A percentile compares a stretch with the other conserved stretches of the same genome.
phyloP scores from a whole-genome alignment of 495 filamentous ascomycete genomes.

The Tuber brumale region DNA sequence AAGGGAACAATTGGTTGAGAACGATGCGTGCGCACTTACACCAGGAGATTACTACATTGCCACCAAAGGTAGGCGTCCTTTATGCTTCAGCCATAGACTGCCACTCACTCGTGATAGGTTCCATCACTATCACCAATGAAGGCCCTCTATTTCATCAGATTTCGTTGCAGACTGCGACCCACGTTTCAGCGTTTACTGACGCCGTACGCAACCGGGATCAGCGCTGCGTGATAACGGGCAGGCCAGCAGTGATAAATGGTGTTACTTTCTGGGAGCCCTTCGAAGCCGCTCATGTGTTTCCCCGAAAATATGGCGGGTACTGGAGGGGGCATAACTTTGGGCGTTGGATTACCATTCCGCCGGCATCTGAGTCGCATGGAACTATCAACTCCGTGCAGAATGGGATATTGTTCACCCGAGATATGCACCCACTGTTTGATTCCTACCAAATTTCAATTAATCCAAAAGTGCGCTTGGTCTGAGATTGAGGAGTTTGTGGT shows the following conservation, averaged over 20 bases:
- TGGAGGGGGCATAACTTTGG: slow-evolving; percentile 39
- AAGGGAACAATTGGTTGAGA: slow-evolving; percentile 28
- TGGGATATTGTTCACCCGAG: slow-evolving; percentile 41
- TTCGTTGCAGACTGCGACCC: slow-evolving; percentile 29
- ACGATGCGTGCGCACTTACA: slow-evolving; percentile 35
- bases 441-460: slow-evolving; percentile 34
- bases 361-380: slow-evolving; percentile 11
- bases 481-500: neutral
- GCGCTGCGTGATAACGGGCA: slow-evolving; percentile 42
- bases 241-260: slow-evolving; percentile 18
- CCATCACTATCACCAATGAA: slow-evolving; percentile 39
- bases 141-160: slow-evolving; percentile 34
- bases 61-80: slow-evolving; percentile 8
- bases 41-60: slow-evolving; percentile 43
- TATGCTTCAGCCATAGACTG: slow-evolving; percentile 38
- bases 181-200: slow-evolving; percentile 38
- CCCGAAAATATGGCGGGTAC: slow-evolving; percentile 38
- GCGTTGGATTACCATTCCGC: slow-evolving; percentile 41
- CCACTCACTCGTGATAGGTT: slow-evolving; percentile 20
- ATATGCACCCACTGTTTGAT: slow-evolving; percentile 43
- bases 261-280: slow-evolving; percentile 33
- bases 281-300: slow-evolving; percentile 44
- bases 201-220: slow-evolving; percentile 37
- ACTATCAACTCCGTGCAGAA: slow-evolving; percentile 45
- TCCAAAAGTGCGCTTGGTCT: slow-evolving; percentile 7